Evolutionary conservation across 257 asterid genomes (phyloP).

Genomic region (Ilex aquifolium): DNA sequence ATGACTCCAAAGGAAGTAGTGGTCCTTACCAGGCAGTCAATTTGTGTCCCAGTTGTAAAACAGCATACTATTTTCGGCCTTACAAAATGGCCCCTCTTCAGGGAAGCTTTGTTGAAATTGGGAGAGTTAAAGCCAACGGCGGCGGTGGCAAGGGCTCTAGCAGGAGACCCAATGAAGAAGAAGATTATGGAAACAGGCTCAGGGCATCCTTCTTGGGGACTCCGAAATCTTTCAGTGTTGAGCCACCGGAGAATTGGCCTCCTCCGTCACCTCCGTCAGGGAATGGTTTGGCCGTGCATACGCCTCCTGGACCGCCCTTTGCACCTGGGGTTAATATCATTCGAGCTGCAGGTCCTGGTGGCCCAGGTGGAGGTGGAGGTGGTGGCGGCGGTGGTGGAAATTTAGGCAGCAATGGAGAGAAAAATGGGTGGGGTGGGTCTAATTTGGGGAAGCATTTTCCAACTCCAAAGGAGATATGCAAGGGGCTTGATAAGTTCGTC

Average conservation of each 20-base stretch:
- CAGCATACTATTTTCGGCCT: slow-evolving; percentile 77
- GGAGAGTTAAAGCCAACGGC: slow-evolving; percentile 41
- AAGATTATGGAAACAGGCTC: slow-evolving; percentile 45
- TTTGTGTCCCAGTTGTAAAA: slow-evolving; percentile 88
- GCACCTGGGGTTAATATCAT: slow-evolving; percentile 72
- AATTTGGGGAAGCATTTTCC: slow-evolving; percentile 75
- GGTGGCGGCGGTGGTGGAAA: slow-evolving; percentile 18
- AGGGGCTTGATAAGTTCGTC: slow-evolving; percentile 85
- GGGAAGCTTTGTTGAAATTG: slow-evolving; percentile 86
- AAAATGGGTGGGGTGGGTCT: slow-evolving; percentile 84
- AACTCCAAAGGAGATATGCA: slow-evolving; percentile 89
- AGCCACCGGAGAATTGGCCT: slow-evolving; percentile 69
- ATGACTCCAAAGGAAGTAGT: slow-evolving; percentile 18
- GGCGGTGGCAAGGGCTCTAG: slow-evolving; percentile 14
- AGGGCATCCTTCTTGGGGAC: slow-evolving; percentile 79
- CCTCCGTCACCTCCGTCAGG: slow-evolving; percentile 38
- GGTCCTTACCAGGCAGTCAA: slow-evolving; percentile 66
- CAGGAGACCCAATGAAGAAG: slow-evolving; percentile 38
- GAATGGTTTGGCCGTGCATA: slow-evolving; percentile 76
- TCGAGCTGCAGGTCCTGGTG: slow-evolving; percentile 41
- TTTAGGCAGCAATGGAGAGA: slow-evolving; percentile 38
- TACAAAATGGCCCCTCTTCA: slow-evolving; percentile 72
- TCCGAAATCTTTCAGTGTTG: slow-evolving; percentile 62
- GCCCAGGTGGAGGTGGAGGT: slow-evolving; percentile 20
- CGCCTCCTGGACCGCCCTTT: slow-evolving; percentile 90